Percentiles rank a stretch among this genome's conserved stretches.
Evolutionary conservation across 169 alveolate species (phyloP).

Genomic region (Plasmodium falciparum): DNA sequence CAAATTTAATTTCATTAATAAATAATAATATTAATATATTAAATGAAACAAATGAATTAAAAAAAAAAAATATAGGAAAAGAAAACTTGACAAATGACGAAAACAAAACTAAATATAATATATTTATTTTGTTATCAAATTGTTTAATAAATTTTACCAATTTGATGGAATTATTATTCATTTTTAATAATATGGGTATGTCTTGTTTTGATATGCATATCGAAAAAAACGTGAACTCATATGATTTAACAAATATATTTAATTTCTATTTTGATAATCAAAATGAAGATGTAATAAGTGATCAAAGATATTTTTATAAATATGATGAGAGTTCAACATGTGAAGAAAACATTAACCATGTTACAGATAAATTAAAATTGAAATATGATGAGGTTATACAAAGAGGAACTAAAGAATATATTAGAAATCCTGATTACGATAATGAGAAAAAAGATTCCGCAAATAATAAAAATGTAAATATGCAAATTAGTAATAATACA

Average conservation of each 20-base stretch:
- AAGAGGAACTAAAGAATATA: neutral
- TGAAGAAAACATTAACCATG: constrained; percentile 26
- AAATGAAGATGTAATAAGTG: neutral
- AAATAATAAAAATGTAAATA: too few relatives aligned
- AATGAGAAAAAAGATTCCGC: too few relatives aligned
- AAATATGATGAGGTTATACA: constrained; percentile 13
- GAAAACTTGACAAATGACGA: neutral
- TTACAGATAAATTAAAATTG: constrained; percentile 31
- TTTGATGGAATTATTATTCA: constrained; percentile 32
- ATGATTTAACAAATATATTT: constrained; percentile 29
- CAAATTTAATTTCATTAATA: constrained; percentile 6
- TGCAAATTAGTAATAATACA: too few relatives aligned
- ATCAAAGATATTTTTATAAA: constrained; percentile 15
- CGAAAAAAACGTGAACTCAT: neutral
- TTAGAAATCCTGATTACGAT: neutral
- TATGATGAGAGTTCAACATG: neutral
- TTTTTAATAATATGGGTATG: neutral
- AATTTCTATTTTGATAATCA: constrained; percentile 45
- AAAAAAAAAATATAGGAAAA: neutral
- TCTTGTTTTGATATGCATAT: constrained; percentile 2
- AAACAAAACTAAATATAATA: neutral
- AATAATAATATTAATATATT: constrained; percentile 1
- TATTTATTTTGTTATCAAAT: constrained; percentile 14
- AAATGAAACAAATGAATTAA: neutral
- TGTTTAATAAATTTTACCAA: constrained; percentile 23